Conservation (phyloP, 2,329 filamentous ascomycete genomes). For the Aureobasidium sp. region DNA sequence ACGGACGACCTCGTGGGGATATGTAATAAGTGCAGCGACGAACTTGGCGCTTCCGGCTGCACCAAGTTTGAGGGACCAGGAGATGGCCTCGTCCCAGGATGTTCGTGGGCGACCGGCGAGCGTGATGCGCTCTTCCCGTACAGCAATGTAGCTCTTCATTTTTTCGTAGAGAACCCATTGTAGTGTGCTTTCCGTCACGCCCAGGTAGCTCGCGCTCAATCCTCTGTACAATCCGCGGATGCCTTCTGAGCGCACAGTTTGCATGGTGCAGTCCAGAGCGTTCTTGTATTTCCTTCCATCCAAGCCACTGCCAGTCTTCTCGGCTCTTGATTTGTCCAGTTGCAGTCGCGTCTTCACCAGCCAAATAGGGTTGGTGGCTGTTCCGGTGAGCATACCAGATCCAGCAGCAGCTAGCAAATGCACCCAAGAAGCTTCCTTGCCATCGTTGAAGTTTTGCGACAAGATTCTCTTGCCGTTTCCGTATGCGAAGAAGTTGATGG, state of each 20-base stretch:
- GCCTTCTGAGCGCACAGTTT: conserved; percentile 75
- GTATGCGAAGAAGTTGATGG: conserved; percentile 91
- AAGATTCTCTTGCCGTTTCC: conserved; percentile 83
- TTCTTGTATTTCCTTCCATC: conserved; percentile 69
- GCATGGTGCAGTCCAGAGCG: conserved; percentile 75
- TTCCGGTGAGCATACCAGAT: conserved; percentile 79
- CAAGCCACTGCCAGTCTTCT: conserved; percentile 42
- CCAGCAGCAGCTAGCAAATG: conserved; percentile 68
- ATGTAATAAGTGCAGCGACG: conserved; percentile 73
- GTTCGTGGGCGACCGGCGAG: conserved; percentile 55
- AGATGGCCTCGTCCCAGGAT: conserved; percentile 64
- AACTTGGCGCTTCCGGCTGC: conserved; percentile 81
- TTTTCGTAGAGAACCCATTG: conserved; percentile 95
- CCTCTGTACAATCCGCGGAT: conserved; percentile 78
- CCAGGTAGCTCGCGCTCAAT: conserved; percentile 83
- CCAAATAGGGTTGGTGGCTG: conserved; percentile 94
- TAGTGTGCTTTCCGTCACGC: conserved; percentile 79
- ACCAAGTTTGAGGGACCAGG: conserved; percentile 69
- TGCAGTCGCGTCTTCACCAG: conserved; percentile 89
- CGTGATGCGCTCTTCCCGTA: conserved; percentile 49
- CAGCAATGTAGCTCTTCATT: conserved; percentile 67
- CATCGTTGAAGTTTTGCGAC: conserved; percentile 63
- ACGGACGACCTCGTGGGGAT: conserved; percentile 85
- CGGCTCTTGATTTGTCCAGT: conserved; percentile 75
- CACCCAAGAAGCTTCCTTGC: conserved; percentile 62